Conservation (phyloP, 2,329 filamentous ascomycete genomes). For the Xylariaceae sp. region DNA sequence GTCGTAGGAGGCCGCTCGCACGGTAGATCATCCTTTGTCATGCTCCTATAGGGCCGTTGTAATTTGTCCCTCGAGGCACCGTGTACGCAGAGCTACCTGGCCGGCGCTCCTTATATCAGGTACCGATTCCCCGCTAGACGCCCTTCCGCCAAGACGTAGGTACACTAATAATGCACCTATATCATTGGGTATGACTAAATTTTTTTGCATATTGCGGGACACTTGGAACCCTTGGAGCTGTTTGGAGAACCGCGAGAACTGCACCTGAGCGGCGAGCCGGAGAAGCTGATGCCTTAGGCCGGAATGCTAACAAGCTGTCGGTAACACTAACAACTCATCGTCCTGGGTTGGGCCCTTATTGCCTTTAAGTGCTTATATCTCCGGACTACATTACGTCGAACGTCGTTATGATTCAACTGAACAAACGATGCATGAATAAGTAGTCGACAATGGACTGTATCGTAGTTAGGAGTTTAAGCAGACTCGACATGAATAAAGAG, state of each 20-base stretch:
- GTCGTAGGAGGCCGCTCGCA: not conserved
- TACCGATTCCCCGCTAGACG: not conserved
- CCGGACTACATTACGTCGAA: no score
- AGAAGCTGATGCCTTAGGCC: not conserved
- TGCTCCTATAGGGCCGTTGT: not conserved
- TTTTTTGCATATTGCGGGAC: not conserved
- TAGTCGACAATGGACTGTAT: no score
- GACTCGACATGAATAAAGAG: no score
- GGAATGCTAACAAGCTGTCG: not conserved
- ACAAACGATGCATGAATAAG: no score
- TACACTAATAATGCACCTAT: not conserved
- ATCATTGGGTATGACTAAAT: not conserved
- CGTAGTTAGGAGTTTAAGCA: no score
- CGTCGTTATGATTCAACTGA: no score
- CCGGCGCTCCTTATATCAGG: not conserved
- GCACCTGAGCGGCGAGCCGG: no score
- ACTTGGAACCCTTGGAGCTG: not conserved
- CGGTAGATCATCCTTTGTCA: not conserved
- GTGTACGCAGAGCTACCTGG: not conserved
- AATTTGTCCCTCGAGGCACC: not conserved
- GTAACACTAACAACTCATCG: not conserved
- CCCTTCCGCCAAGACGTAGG: not conserved
- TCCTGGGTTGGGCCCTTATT: not conserved
- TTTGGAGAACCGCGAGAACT: not conserved
- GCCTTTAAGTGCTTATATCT: not conserved